Conservation (phyloP, 345 rosid species). For the Diplotaxis tenuifolia region DNA sequence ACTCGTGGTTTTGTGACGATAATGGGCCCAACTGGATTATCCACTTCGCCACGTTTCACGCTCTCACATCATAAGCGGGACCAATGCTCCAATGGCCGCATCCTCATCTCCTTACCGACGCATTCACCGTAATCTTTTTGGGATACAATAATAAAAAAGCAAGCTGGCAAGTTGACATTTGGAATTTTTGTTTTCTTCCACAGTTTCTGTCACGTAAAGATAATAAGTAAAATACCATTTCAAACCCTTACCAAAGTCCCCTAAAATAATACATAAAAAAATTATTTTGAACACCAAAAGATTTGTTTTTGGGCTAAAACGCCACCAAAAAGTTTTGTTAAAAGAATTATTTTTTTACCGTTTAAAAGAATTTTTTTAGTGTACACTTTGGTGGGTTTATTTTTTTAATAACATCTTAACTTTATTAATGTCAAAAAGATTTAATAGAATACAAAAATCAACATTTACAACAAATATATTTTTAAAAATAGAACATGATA, state of each 20-base stretch:
- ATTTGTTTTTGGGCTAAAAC: no score
- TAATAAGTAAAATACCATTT: not conserved
- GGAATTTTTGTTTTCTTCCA: not conserved
- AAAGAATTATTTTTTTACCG: no score
- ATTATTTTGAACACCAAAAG: no score
- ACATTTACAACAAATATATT: no score
- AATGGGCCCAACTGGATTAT: not conserved
- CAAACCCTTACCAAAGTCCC: not conserved
- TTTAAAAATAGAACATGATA: no score
- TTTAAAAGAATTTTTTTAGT: no score
- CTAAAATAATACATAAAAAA: not conserved
- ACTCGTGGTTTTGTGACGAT: not conserved
- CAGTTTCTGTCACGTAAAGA: not conserved
- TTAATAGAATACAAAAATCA: no score
- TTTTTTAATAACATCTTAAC: no score
- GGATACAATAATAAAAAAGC: not conserved
- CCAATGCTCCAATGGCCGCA: constrained; percentile 7
- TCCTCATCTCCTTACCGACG: constrained; percentile 33
- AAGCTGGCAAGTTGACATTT: not conserved
- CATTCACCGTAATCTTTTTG: not conserved
- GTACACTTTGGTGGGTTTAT: no score
- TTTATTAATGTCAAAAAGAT: no score
- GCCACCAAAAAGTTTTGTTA: no score
- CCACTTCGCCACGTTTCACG: constrained; percentile 24
- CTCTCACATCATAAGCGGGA: constrained; percentile 6